Percentiles rank a stretch among this genome's conserved stretches.
Conservation (phyloP, 1,284 basidiomycete species). For the Cutaneotrichosporon daszewskae region DNA sequence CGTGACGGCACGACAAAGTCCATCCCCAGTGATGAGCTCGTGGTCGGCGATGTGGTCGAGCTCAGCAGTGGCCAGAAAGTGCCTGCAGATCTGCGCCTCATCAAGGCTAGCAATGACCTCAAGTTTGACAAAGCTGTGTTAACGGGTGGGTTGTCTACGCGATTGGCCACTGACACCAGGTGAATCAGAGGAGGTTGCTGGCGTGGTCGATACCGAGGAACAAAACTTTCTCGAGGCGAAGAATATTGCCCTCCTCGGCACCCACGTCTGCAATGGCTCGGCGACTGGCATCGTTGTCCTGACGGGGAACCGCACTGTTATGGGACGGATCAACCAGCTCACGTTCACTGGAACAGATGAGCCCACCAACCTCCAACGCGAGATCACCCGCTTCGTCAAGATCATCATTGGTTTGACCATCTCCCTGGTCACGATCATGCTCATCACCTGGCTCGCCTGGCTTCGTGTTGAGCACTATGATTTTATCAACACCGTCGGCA, state of each 20-base stretch:
- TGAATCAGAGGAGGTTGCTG: slow-evolving; percentile 56
- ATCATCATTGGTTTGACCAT: slow-evolving; percentile 53
- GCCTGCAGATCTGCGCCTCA: slow-evolving; percentile 54
- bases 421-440: slow-evolving; percentile 49
- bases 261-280: slow-evolving; percentile 57
- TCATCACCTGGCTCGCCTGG: slow-evolving; percentile 58
- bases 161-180: slow-evolving; percentile 39
- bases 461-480: slow-evolving; percentile 49
- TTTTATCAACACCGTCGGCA: slow-evolving; percentile 55
- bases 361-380: slow-evolving; percentile 44
- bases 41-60: slow-evolving; percentile 44
- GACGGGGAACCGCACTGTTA: slow-evolving; percentile 56
- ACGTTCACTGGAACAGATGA: slow-evolving; percentile 52
- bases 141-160: slow-evolving; percentile 41
- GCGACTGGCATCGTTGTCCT: slow-evolving; percentile 56
- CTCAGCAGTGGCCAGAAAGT: slow-evolving; percentile 46
- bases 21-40: slow-evolving; percentile 39
- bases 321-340: slow-evolving; percentile 57
- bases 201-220: slow-evolving; percentile 53
- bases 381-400: slow-evolving; percentile 50
- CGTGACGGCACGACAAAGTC: slow-evolving; percentile 41
- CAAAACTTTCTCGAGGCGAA: slow-evolving; percentile 58
- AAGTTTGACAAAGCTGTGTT: slow-evolving; percentile 60
- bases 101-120: slow-evolving; percentile 53
- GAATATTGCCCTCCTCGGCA: slow-evolving; percentile 62